Evolutionary conservation across 2,329 filamentous ascomycete species (phyloP), one percentile per base, ranked within the genome.

Genomic region (Ilyonectria mors-panacis): DNA sequence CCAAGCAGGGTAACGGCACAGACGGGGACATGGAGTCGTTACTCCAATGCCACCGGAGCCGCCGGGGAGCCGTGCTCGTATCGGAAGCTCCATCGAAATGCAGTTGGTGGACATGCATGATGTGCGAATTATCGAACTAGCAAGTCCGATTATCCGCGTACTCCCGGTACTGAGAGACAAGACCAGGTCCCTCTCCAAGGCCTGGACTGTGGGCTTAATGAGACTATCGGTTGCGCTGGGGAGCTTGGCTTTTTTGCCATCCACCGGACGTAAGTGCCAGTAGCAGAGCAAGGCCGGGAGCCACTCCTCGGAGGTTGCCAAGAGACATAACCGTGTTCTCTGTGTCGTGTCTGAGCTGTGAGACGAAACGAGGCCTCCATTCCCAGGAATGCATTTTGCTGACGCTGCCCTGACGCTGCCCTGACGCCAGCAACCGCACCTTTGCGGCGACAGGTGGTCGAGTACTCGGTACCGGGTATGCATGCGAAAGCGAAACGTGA

Each of bases 401-500:
- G 51, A 66, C 53, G 53, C 19, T 26, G 44, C 9, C 55, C 55
- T 53, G 63, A 65, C 63, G 42, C n/a, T 42, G 55, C 12, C 28
- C 45, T 59, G 61, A 65, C 37, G 35, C 26, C 21, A 44, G 44
- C 15, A 63, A 35, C 59, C 19, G 23, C 54, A 55, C n/a, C 35
- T 65, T 44, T 61, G 51, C 26, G 47, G 45, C 56, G 56, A 23
- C 42, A 33, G 48, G 62, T 55, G 48, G 42, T 61, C 19, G 21
- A 61, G 59, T 47, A 23, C 65, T 26, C 44, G 44, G 48, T 45
- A 17, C 47, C 55, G 13, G 37, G 37, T 39, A 15, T 13, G 37
- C 17, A 57, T 59, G 50, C 23, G 67, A 65, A 67, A 59, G 62
- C 60, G 63, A 73, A 70, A 67, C 60, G 70, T 67, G 68, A 68